Evolutionary conservation across 768 basidiomycete species (phyloP), one percentile per base, ranked within the genome.

Genomic region (Tubosaeta brunneosetosa): DNA sequence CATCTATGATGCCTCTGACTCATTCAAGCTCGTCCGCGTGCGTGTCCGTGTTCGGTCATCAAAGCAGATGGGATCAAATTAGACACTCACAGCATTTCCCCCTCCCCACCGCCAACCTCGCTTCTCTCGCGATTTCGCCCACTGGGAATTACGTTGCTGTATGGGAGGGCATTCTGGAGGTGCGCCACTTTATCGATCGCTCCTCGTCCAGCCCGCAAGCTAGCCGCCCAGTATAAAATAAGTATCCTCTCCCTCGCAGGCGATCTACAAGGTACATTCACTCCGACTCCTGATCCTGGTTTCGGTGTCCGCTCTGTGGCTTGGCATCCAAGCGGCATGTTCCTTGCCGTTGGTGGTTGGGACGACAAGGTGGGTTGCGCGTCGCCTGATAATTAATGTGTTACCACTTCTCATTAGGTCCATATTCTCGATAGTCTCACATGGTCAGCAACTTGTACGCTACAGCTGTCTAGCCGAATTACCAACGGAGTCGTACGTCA

Each of bases 301-400:
- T 80, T 94, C 51, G 94, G 94, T 6, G 83, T 97, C 40, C 80
- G 91, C 10, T 75, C 72, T 53, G 84, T 86, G 1, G 72, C 80
- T 17, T 97, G 94, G 94, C 90, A 94, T 69, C 94, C 93, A 4
- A 86, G 76, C 50, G 91, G 93, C 5, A 74, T 80, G 62, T 94
- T 88, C 65, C 72, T 97, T 9, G 88, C 85, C 2, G 76, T 94
- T 0, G 85, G 83, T 12, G 94, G 94, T 11, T 94, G 87, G 83
- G 92, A 94, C 69, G 91, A 94, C 61, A 91, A 87, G 71, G 91
- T 88, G 50, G 38, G 72, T 58, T 4, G 31, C 14, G 4, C 37
- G 4, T 47, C 12, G 4, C 42, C 43, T 50, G 25, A 49, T 44
- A 31, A 31, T 12, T 42, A 25, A 44, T 29, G 4, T 29, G 22